These are phyloP conservation scores for Cyberlindnera subsufficiens DNA, from an alignment of 805 yeast genomes.

Conservation along the genomic window DNA sequence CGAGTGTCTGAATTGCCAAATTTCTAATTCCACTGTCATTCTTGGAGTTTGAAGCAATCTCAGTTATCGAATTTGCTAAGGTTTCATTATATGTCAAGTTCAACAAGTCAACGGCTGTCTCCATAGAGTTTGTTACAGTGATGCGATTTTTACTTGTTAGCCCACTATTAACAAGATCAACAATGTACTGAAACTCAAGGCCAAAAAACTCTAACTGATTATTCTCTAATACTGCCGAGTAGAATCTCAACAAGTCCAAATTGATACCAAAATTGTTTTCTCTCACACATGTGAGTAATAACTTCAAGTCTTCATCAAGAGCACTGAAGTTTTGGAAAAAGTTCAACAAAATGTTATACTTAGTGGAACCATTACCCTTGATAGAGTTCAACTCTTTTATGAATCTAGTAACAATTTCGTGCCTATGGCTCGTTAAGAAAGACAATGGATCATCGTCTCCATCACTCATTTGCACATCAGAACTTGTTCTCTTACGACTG, in stretches of 20 bases:
- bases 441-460: conserved; percentile 21
- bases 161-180: conserved; percentile 25
- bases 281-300: conserved; percentile 18
- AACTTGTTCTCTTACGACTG: conserved; percentile 24
- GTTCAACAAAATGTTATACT: conserved; percentile 18
- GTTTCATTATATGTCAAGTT: conserved; percentile 19
- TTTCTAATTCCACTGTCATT: conserved; percentile 32
- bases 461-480: conserved; percentile 36
- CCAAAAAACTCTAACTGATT: conserved; percentile 29
- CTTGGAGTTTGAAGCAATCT: conserved; percentile 28
- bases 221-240: conserved; percentile 27
- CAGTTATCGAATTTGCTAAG: conserved; percentile 24
- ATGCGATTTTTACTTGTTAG: conserved; percentile 30
- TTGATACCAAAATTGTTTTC: conserved; percentile 23
- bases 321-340: conserved; percentile 21
- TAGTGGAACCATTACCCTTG: conserved; percentile 20
- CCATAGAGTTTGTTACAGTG: conserved; percentile 28
- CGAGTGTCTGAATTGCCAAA: conserved; percentile 28
- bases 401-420: conserved; percentile 17
- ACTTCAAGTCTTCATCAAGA: conserved; percentile 19
- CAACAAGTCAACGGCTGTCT: conserved; percentile 24
- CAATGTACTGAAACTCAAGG: conserved; percentile 21
- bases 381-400: conserved; percentile 22
- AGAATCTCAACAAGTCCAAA: conserved; percentile 31
- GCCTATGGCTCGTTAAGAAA: conserved; percentile 15